Conservation (phyloP, 495 filamentous ascomycete genomes). For the Platismatia glauca region DNA sequence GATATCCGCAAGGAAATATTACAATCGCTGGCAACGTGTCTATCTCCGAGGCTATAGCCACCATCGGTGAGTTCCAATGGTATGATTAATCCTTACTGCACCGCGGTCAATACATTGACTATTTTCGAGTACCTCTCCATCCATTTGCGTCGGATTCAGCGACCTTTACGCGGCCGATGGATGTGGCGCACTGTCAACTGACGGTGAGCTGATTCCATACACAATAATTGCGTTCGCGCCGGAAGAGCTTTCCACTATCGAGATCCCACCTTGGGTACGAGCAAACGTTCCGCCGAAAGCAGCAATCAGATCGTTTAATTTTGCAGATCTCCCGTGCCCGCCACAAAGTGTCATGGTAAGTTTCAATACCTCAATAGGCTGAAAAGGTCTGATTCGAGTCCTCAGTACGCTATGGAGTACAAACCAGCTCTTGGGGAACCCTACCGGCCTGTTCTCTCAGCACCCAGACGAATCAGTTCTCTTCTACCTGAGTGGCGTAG, state of each 20-base stretch:
- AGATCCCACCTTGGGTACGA: conserved; percentile 3
- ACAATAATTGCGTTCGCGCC: conserved; percentile 6
- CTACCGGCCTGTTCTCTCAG: conserved; percentile 7
- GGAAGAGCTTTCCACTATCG: conserved; percentile 6
- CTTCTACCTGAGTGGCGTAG: not conserved
- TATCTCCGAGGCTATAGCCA: not conserved
- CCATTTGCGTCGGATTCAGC: conserved; percentile 8
- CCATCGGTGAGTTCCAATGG: not conserved
- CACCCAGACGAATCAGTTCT: not conserved
- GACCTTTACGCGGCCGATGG: not conserved
- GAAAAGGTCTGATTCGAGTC: not conserved
- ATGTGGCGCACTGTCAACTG: conserved; percentile 2
- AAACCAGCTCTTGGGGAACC: conserved; percentile 9
- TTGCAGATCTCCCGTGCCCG: conserved; percentile 13
- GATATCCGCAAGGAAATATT: not conserved
- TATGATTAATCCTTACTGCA: not conserved
- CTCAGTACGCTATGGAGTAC: conserved; percentile 2
- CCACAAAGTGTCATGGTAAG: conserved; percentile 6
- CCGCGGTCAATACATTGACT: not conserved
- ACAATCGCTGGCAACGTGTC: not conserved
- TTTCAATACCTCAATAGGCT: not conserved
- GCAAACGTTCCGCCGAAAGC: not conserved
- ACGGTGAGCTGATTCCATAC: not conserved
- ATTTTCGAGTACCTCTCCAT: not conserved
- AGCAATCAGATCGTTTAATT: conserved; percentile 9